Evolutionary conservation across 306 rosid species (phyloP), one percentile per base, ranked within the genome.

Genomic region (Begonia masoniana): DNA sequence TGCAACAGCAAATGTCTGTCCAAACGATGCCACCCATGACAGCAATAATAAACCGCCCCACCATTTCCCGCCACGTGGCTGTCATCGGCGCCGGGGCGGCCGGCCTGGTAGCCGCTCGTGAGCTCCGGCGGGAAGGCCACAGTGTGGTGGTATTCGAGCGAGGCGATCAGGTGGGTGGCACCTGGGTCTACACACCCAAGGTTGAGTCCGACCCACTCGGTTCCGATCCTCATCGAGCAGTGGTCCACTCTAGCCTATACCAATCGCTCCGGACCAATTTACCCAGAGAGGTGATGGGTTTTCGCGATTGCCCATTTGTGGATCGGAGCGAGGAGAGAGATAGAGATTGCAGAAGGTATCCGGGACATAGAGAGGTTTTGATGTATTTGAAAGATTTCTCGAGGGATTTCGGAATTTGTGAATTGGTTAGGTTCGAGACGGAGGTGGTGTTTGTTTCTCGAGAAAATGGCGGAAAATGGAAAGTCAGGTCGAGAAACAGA

Each of bases 261-360:
- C 54, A 61, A 9, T 77, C 85, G 45, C 91, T 88, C 15, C 85
- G 97, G 57, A 77, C 86, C 35, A 88, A 88, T 54, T 70, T 82
- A 26, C 84, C 97, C 12, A 72, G 95, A 67, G 92, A 88, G 52
- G 9, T 42, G 15, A 88, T 88, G 95, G 82, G 92, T 12, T 76
- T 75, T 49, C 42, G 46, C 26, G 92, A 84, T 52, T 88, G 69
- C 71, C 95, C 86, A 4, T 84, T 84, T 66, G 68, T 39, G 52
- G 60, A 56, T 43, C 66, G 54, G 14, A 73, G 57, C 10, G 62
- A 62, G 31, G 11, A 35, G 39, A 31, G 39, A 7, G 68, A 43
- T 48, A 58, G 78, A 50, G 79, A 77, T 50, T 69, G 59, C 43
- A 63, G 79, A 64, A 72, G 76, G 62, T 77, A 72, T 51, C 83